Conservation (phyloP, 106 monocot species). For the Agapanthus africanus region DNA sequence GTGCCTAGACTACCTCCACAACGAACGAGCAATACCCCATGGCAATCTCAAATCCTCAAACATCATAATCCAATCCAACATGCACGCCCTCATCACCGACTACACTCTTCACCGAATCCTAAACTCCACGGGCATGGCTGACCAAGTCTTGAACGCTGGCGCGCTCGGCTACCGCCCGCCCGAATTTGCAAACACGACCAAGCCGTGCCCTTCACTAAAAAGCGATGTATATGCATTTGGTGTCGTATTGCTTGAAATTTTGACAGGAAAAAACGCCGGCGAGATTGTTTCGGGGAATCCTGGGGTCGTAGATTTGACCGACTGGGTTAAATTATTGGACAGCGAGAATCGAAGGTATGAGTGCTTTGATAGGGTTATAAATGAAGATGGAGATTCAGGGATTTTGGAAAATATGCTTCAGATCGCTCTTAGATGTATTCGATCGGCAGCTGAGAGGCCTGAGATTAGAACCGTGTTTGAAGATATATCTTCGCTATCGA, state of each 20-base stretch:
- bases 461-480: conserved; percentile 65
- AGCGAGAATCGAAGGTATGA: conserved; percentile 39
- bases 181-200: conserved; percentile 62
- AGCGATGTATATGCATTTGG: conserved; percentile 83
- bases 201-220: conserved; percentile 76
- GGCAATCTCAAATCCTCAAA: conserved; percentile 84
- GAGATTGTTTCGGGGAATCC: conserved; percentile 64
- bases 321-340: conserved; percentile 63
- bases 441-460: conserved; percentile 67
- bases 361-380: conserved; percentile 52
- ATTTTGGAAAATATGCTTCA: conserved; percentile 33
- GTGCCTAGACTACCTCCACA: conserved; percentile 63
- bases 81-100: conserved; percentile 48
- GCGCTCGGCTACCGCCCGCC: conserved; percentile 82
- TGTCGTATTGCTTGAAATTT: conserved; percentile 66
- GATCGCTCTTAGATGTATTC: conserved; percentile 68
- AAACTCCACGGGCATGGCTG: conserved; percentile 67
- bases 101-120: conserved; percentile 69
- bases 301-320: conserved; percentile 64
- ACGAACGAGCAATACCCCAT: conserved; percentile 67
- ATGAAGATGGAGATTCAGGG: conserved; percentile 10
- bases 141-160: conserved; percentile 77
- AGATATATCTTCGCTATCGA: conserved; percentile 42
- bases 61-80: conserved; percentile 23
- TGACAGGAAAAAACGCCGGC: conserved; percentile 69